Percentiles rank a stretch among this genome's conserved stretches.
Conservation (phyloP, 768 basidiomycete genomes). For the Lyophyllum atratum region DNA sequence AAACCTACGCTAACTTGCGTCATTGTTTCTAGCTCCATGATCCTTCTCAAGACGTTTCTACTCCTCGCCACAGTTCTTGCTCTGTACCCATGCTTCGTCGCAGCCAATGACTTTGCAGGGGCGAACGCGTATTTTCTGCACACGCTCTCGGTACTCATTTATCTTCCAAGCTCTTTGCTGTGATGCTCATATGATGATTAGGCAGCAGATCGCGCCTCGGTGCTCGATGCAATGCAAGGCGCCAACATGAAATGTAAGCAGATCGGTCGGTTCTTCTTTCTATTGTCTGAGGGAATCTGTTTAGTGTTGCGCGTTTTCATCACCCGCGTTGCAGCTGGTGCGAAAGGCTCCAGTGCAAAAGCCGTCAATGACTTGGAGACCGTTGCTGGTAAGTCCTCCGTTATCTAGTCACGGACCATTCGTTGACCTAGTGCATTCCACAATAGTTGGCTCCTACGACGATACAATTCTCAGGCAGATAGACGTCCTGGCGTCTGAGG, state of each 20-base stretch:
- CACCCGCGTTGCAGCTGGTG: conserved; percentile 21
- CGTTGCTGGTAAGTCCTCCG: conserved; percentile 13
- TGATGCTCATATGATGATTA: not conserved
- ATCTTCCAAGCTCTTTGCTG: not conserved
- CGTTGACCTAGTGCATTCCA: not conserved
- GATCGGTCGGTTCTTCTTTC: not conserved
- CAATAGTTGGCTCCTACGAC: conserved; percentile 27
- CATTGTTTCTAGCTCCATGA: not conserved
- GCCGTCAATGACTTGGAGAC: conserved; percentile 26
- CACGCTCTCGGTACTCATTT: conserved; percentile 17
- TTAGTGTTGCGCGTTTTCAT: conserved; percentile 26
- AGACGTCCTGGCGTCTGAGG: conserved; percentile 23
- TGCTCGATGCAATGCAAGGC: conserved; percentile 19
- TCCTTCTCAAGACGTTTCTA: conserved; percentile 4
- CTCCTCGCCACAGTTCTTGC: not conserved
- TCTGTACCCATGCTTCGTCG: conserved; percentile 10
- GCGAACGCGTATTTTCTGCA: conserved; percentile 28
- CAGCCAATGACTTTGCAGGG: conserved; percentile 27
- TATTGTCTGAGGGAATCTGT: not conserved
- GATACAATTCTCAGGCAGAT: conserved; percentile 25
- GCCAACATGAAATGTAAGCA: conserved; percentile 20
- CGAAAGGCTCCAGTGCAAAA: conserved; percentile 23
- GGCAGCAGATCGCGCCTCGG: conserved; percentile 18
- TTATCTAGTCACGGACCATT: not conserved
- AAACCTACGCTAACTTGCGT: not conserved